Evolutionary conservation across 164 flowering plant genomes (phyloP).

Genomic region (Kalanchoe fedtschenkoi): DNA sequence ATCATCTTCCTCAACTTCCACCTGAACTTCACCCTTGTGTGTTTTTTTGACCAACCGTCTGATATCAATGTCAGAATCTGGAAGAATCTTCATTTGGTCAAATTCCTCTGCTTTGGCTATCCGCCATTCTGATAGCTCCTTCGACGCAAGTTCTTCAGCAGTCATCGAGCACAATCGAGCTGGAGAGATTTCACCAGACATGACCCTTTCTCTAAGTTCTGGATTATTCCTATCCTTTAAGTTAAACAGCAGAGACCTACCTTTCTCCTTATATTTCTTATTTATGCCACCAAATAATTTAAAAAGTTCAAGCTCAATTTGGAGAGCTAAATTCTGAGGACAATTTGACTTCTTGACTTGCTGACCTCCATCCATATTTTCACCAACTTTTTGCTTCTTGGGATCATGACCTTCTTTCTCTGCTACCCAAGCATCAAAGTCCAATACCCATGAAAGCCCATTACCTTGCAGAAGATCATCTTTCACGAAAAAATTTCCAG

Average conservation of each 20-base stretch:
- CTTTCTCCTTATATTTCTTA: conserved; percentile 94
- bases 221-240: conserved; percentile 89
- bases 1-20: conserved; percentile 54
- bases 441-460: conserved; percentile 84
- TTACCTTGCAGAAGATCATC: conserved; percentile 90
- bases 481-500: conserved; percentile 47
- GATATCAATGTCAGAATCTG: conserved; percentile 69
- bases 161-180: conserved; percentile 84
- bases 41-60: conserved; percentile 92
- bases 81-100: conserved; percentile 89
- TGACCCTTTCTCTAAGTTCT: conserved; percentile 78
- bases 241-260: conserved; percentile 87
- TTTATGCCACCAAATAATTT: conserved; percentile 93
- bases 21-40: conserved; percentile 94
- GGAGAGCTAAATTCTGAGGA: conserved; percentile 45
- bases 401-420: conserved; percentile 18
- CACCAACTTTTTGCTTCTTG: conserved; percentile 22
- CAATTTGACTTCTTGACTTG: conserved; percentile 13
- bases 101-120: conserved; percentile 95
- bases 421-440: conserved; percentile 24
- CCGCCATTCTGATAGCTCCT: conserved; percentile 95
- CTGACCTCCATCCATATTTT: conserved; percentile 10
- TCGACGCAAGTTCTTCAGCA: conserved; percentile 97
- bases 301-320: conserved; percentile 85
- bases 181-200: conserved; percentile 80